Percentiles rank a stretch among this genome's conserved stretches.
These are phyloP conservation scores for Heteromeles arbutifolia DNA, from an alignment of 306 rosid species.

Conservation along the genomic window DNA sequence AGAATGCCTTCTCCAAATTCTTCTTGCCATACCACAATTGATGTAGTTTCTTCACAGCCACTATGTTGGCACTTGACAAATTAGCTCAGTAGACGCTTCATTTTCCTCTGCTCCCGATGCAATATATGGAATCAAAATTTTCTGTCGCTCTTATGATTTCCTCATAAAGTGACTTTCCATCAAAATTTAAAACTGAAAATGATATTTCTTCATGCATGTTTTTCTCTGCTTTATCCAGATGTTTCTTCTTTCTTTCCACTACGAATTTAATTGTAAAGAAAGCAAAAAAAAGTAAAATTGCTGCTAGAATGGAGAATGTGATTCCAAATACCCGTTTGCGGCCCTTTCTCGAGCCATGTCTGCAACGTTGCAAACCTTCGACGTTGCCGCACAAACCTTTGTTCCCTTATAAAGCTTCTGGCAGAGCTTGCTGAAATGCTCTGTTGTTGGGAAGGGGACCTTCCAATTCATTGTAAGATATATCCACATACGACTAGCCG, in stretches of 20 bases:
- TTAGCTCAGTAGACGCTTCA: constrained; percentile 1
- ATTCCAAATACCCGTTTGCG: not conserved
- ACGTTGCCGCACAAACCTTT: not conserved
- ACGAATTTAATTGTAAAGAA: too few species aligned
- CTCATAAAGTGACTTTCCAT: not conserved
- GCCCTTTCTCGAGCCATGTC: not conserved
- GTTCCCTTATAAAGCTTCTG: not conserved
- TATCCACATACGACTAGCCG: not conserved
- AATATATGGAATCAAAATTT: not conserved
- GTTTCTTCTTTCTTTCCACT: not conserved
- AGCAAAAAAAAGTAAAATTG: not conserved
- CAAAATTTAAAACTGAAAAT: not conserved
- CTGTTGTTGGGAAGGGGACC: not conserved
- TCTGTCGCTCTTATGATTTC: constrained; percentile 5
- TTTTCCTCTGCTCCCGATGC: constrained; percentile 1
- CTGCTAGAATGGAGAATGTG: not conserved
- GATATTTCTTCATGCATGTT: not conserved
- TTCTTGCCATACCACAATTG: not conserved
- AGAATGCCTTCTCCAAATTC: not conserved
- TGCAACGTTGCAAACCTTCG: not conserved
- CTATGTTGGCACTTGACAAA: not conserved
- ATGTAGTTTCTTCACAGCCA: constrained; percentile 11
- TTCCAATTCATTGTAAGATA: not conserved
- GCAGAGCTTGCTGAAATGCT: not conserved
- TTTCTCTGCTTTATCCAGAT: not conserved